Base-by-base conservation (phyloP, 441 rosid genomes). In the Sinapis alba region DNA sequence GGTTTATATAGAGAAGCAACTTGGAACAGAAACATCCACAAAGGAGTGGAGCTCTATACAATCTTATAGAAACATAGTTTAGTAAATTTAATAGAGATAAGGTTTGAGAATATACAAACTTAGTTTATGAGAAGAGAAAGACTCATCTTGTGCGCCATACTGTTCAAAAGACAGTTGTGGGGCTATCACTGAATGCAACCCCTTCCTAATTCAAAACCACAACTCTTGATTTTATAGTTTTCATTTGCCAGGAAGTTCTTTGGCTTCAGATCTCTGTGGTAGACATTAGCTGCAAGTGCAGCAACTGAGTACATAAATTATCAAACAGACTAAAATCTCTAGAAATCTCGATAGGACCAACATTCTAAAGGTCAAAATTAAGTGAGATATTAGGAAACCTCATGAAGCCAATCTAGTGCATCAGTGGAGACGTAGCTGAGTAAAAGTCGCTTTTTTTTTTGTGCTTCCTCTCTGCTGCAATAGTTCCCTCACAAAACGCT, bases 261-360 rank as follows among this genome's bases (percentile, higher is more conserved):
- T 19, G 98, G 97, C 99, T 86, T 98, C 99, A 95, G 67, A 95
- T 87, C 76, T 95, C 98, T 69, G 93, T 91, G 60, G 98, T 34
- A 34, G 41, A 41, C 47, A 13, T 41, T 41, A 41, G 47, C 47
- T 41, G 47, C 47, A 41, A 41, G 47, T 41, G 47, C 16, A 41
- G 13, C 47, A 41, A 41, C 47, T 12, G 47, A 12, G 47, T 41
- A 41, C 47, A 41, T 41, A 41, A 41, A 41, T 41, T 41, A 41
- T 41, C 13, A 41, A 41, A 41, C 15, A 41, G 15, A 41, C 1
- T 41, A 41, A 41, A 41, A 41, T 41, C 47, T 41, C 47, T 12
- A 41, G 16, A 41, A 41, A 41, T 41, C 47, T 41, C 16, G 47
- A 41, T 41, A 16, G 47, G 47, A 41, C 47, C 15, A 41, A 41